phyloP scores from a whole-genome alignment of 495 filamentous ascomycete genomes.

The Venustampulla echinocandica region DNA sequence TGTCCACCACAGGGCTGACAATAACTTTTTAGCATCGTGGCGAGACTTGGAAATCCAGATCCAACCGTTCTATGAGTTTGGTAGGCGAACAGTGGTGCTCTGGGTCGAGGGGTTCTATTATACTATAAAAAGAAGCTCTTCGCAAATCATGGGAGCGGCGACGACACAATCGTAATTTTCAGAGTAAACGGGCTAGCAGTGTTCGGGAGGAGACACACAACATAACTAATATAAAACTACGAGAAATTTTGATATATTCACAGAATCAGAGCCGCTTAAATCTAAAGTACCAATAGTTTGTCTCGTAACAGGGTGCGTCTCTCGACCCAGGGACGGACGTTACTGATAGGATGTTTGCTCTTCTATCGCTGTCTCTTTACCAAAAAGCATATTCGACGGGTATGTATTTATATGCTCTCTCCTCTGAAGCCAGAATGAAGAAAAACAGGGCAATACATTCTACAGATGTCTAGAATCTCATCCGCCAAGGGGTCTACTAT shows the following conservation, averaged over 20 bases:
- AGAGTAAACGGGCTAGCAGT: slow-evolving; percentile 15
- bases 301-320: slow-evolving; percentile 16
- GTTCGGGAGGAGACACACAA: slow-evolving; percentile 22
- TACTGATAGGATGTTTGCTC: too few species aligned
- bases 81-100: slow-evolving; percentile 21
- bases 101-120: slow-evolving; percentile 16
- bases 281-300: slow-evolving; percentile 22
- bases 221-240: slow-evolving; percentile 20
- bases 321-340: too few species aligned
- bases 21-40: slow-evolving; percentile 8
- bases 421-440: too few species aligned
- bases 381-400: too few species aligned
- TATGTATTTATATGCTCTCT: too few species aligned
- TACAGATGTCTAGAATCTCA: too few species aligned
- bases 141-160: slow-evolving; percentile 19
- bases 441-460: too few species aligned
- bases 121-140: slow-evolving; percentile 21
- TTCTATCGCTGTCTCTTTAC: too few species aligned
- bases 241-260: slow-evolving; percentile 15
- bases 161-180: slow-evolving; percentile 24
- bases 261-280: slow-evolving; percentile 17
- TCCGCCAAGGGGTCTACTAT: too few species aligned
- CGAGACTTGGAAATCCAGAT: slow-evolving; percentile 22
- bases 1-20: slow-evolving; percentile 1
- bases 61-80: slow-evolving; percentile 22